Evolutionary conservation across 495 filamentous ascomycete genomes (phyloP).

Genomic region (Penicillium canescens): DNA sequence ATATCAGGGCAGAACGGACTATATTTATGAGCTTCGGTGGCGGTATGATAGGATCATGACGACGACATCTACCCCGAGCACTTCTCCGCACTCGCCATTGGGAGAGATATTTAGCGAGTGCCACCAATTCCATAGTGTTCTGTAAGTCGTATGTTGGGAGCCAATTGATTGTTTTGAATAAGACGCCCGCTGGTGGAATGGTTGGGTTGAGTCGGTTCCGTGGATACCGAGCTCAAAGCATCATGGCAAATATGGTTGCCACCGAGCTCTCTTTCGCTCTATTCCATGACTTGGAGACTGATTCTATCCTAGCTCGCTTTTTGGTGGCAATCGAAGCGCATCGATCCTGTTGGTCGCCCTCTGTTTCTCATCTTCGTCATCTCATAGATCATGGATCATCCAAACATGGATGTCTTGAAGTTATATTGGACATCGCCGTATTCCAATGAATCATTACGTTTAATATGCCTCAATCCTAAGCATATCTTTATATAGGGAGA

Average conservation of each 20-base stretch:
- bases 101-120: constrained; percentile 4
- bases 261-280: neutral
- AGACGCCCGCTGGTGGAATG: neutral
- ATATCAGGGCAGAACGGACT: neutral
- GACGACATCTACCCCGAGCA: constrained; percentile 22
- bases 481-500: no score
- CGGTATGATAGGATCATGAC: constrained; percentile 29
- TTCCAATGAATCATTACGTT: no score
- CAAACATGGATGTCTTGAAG: no score
- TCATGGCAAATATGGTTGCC: neutral
- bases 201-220: neutral
- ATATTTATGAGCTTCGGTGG: constrained; percentile 24
- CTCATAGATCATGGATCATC: no score
- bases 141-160: constrained; percentile 1
- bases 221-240: neutral
- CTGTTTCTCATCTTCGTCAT: no score
- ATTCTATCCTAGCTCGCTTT: neutral
- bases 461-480: no score
- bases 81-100: constrained; percentile 19
- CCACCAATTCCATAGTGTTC: constrained; percentile 17
- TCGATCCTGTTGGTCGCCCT: neutral
- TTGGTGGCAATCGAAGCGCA: neutral
- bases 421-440: no score
- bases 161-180: constrained; percentile 9
- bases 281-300: no score